A percentile compares a stretch with the other conserved stretches of the same genome.
Evolutionary conservation across 352 stramenopile species (phyloP).

Genomic region (Phytophthora pluvialis): DNA sequence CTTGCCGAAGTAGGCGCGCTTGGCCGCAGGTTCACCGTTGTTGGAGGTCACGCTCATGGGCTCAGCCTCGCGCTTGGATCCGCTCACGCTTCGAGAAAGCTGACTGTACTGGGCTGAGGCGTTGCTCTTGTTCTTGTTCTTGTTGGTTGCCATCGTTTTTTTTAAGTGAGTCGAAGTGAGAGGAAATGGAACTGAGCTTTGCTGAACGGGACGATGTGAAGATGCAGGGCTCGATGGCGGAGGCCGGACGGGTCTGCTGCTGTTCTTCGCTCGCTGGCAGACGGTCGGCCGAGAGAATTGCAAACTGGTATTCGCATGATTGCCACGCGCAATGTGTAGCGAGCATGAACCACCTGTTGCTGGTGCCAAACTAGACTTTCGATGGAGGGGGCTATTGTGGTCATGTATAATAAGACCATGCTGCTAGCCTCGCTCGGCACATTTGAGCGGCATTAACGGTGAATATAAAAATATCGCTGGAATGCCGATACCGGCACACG

Average conservation of each 20-base stretch:
- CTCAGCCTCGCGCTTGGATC: constrained; percentile 28
- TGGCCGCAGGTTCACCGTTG: constrained; percentile 13
- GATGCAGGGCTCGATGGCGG: constrained; percentile 9
- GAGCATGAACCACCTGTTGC: constrained; percentile 14
- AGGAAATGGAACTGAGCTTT: constrained; percentile 28
- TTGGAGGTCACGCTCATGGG: not conserved
- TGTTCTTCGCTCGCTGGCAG: constrained; percentile 36
- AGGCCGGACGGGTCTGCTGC: constrained; percentile 20
- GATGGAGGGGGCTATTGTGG: constrained; percentile 24
- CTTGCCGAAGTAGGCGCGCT: constrained; percentile 71
- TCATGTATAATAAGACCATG: constrained; percentile 33
- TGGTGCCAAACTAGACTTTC: constrained; percentile 7
- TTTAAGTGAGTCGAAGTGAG: constrained; percentile 33
- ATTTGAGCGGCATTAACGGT: constrained; percentile 15
- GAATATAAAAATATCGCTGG: constrained; percentile 5
- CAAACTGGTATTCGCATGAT: constrained; percentile 66
- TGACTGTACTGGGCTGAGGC: constrained; percentile 3
- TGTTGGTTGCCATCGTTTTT: constrained; percentile 40
- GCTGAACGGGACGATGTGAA: constrained; percentile 9
- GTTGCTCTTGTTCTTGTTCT: constrained; percentile 22
- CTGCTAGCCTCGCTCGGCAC: not conserved
- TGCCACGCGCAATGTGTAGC: constrained; percentile 36
- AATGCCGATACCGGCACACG: too few relatives aligned
- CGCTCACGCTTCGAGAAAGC: constrained; percentile 2
- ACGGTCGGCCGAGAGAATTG: constrained; percentile 48